phyloP scores from a whole-genome alignment of 2,329 filamentous ascomycete genomes.

The Ophiocordyceps camponoti-saundersi region DNA sequence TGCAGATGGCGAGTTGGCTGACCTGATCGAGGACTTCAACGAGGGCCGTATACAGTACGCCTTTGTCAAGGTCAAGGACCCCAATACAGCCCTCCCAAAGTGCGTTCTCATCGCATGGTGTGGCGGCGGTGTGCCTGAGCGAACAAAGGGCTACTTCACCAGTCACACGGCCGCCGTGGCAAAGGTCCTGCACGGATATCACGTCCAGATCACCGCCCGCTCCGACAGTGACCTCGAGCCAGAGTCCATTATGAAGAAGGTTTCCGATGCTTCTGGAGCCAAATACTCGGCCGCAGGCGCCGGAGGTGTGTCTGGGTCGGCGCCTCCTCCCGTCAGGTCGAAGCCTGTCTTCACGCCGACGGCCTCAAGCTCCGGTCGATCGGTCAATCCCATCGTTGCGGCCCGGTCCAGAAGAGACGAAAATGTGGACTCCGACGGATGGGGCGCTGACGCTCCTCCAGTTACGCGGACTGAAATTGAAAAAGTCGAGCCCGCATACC shows the following conservation, averaged over 20 bases:
- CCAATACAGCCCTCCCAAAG: slow-evolving; percentile 79
- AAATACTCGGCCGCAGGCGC: slow-evolving; percentile 69
- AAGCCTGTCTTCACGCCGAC: slow-evolving; percentile 90
- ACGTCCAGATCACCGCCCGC: slow-evolving; percentile 91
- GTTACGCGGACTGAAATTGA: slow-evolving; percentile 75
- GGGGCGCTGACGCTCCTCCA: slow-evolving; percentile 87
- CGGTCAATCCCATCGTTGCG: slow-evolving; percentile 51
- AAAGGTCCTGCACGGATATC: slow-evolving; percentile 89
- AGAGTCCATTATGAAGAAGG: slow-evolving; percentile 79
- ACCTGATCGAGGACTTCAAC: slow-evolving; percentile 89
- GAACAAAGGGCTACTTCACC: slow-evolving; percentile 96
- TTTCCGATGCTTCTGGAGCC: slow-evolving; percentile 82
- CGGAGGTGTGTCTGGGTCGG: slow-evolving; percentile 31
- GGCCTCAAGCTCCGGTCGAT: slow-evolving; percentile 23
- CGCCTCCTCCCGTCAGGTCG: slow-evolving; percentile 56
- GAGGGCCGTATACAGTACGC: slow-evolving; percentile 95
- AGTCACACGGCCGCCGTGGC: slow-evolving; percentile 81
- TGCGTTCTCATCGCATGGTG: slow-evolving; percentile 92
- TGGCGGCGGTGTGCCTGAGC: slow-evolving; percentile 92
- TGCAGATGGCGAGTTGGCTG: slow-evolving; percentile 73
- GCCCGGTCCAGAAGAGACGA: slow-evolving; percentile 43
- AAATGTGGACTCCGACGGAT: slow-evolving; percentile 68
- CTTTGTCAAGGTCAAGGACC: slow-evolving; percentile 90
- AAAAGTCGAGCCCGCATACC: slow-evolving; percentile 83
- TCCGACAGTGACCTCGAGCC: slow-evolving; percentile 79